Evolutionary conservation across 1,139 yeast genomes (phyloP).

Genomic region (Hyphopichia pseudoburtonii): DNA sequence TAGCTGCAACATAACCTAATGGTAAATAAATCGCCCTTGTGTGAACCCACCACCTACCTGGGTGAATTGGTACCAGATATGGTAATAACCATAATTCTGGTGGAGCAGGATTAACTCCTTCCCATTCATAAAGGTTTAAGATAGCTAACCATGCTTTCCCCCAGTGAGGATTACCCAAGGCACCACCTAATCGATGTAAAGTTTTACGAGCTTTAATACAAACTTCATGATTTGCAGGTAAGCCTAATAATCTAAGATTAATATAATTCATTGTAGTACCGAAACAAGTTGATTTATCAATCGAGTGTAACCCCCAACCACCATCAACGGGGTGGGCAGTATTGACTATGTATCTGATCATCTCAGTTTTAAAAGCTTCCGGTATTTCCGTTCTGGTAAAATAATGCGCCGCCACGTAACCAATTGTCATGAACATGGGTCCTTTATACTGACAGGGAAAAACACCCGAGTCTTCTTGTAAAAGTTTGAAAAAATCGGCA

Average conservation of each 20-base stretch:
- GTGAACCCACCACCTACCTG: slow-evolving; percentile 99
- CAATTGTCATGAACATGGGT: slow-evolving; percentile 95
- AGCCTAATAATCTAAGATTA: slow-evolving; percentile 70
- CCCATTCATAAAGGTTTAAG: slow-evolving; percentile 85
- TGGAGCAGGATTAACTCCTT: slow-evolving; percentile 97
- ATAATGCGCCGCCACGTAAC: slow-evolving; percentile 76
- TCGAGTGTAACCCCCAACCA: slow-evolving; percentile 97
- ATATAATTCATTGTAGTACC: slow-evolving; percentile 92
- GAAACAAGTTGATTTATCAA: slow-evolving; percentile 90
- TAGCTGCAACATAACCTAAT: slow-evolving; percentile 74
- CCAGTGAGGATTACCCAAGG: slow-evolving; percentile 93
- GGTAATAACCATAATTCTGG: slow-evolving; percentile 94
- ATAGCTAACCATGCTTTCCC: slow-evolving; percentile 90
- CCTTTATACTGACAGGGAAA: slow-evolving; percentile 95
- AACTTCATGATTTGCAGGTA: slow-evolving; percentile 72
- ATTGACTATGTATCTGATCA: slow-evolving; percentile 82
- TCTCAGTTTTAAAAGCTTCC: slow-evolving; percentile 62
- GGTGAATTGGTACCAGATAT: slow-evolving; percentile 78
- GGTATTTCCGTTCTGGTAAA: slow-evolving; percentile 70
- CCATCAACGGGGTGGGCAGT: slow-evolving; percentile 97
- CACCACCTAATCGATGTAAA: slow-evolving; percentile 78
- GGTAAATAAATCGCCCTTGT: slow-evolving; percentile 91
- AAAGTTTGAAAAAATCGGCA: slow-evolving; percentile 61
- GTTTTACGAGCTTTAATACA: slow-evolving; percentile 76
- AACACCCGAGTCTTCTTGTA: slow-evolving; percentile 81